Evolutionary conservation across 495 filamentous ascomycete species (phyloP), one percentile per base, ranked within the genome.

Genomic region (Aspergillus bridgeri): DNA sequence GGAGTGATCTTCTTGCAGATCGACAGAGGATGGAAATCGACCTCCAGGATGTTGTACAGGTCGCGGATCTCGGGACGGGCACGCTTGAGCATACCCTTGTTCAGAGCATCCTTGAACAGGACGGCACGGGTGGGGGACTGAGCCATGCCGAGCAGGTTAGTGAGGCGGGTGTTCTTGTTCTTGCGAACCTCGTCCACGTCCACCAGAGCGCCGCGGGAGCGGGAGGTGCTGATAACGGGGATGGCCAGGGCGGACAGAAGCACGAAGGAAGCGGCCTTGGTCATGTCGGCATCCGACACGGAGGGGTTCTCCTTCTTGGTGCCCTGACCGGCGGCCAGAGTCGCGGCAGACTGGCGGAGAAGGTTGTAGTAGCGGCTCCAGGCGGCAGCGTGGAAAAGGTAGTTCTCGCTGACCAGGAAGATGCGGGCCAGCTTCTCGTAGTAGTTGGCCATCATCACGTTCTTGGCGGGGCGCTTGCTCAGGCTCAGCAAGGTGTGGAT

Each of bases 401-500:
- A 98, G 77, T 98, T 98, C 78, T 96, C 95, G 73, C 92, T 95
- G 62, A 98, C 95, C 42, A 98, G 84, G 81, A 98, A 98, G 69
- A 98, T 98, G 48, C 91, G 86, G 42, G 94, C 96, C 51, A 98
- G 83, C 76, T 97, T 96, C 81, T 98, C 95, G 77, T 98, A 98
- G 84, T 98, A 98, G 78, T 98, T 98, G 73, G 95, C 94, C 94
- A 98, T 98, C 92, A 98, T 97, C 61, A 96, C 82, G 73, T 97
- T 96, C 87, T 97, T 97, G n/a, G 94, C 89, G 42, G 92, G 92
- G 51, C 93, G 89, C 84, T 98, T 98, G 90, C 94, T 98, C 59
- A 98, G 83, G 81, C 87, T 98, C 61, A 98, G 84, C 57, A 98
- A 85, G n/a, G 91, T 96, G 76, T 98, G 94, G 64, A 98, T 98